Evolutionary conservation across 2,329 filamentous ascomycete genomes (phyloP), one percentile per base, ranked within the genome.

Genomic region (Aaosphaeria pasadenensis): DNA sequence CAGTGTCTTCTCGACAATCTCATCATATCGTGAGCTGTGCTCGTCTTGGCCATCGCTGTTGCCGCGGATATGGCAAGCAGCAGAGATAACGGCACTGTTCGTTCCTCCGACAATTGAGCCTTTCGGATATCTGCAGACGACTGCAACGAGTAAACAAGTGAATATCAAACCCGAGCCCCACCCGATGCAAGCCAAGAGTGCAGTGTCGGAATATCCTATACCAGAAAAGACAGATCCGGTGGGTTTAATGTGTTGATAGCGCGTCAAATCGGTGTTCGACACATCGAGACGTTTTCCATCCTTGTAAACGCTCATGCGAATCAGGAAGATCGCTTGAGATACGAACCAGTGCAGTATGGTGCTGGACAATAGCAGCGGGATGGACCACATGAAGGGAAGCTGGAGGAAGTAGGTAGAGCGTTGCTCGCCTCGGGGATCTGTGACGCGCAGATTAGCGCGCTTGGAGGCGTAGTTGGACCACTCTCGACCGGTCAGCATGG

Each of bases 401-500:
- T 46, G 42, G 11, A 52, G 42, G 38, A 52, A 52, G 47, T 49
- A 47, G 11, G 47, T 45, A 30, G 47, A 49, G 6, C 46, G 42
- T 33, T 51, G 49, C 7, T 31, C 46, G 11, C 11, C 11, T 4
- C n/a, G 6, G 4, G 49, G 43, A 2, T 30, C 39, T 2, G 39
- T 33, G 11, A 51, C 49, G 9, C 49, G 46, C n/a, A 51, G 33
- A 6, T 35, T 7, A 5, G 35, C 38, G 6, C 43, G 38, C n/a
- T 48, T 36, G 7, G 48, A 28, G 7, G 50, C 42, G 45, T 55
- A 79, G 0, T 56, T 52, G 31, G 63, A 68, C 59, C 73, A 83
- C 59, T 83, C 80, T 5, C 65, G 58, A 1, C 71, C 73, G 0
- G 74, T 57, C 0, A 77, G 64, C 64, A 80, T 78, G 4, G 58